Evolutionary conservation across 2,329 filamentous ascomycete species (phyloP).

Genomic region (Ceratocystis albifundus): DNA sequence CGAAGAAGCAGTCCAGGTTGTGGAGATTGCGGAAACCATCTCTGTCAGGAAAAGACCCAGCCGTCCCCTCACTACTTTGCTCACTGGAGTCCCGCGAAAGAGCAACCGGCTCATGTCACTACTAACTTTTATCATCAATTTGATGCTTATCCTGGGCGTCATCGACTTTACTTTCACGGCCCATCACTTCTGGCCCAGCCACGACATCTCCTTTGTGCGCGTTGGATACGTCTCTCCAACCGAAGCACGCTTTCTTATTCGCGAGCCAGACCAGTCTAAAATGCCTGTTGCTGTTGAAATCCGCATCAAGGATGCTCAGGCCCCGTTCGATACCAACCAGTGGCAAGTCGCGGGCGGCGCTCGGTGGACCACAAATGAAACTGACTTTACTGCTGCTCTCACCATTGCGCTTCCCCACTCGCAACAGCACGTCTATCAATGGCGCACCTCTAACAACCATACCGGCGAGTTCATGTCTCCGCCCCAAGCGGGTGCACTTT

Average conservation of each 20-base stretch:
- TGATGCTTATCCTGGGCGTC: conserved; percentile 54
- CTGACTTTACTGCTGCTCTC: conserved; percentile 70
- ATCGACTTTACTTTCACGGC: conserved; percentile 70
- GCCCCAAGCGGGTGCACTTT: conserved; percentile 54
- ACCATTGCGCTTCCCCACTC: conserved; percentile 51
- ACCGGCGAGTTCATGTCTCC: conserved; percentile 71
- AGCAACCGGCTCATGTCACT: conserved; percentile 54
- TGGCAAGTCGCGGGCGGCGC: conserved; percentile 60
- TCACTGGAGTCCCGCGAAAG: conserved; percentile 65
- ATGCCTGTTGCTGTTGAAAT: conserved; percentile 66
- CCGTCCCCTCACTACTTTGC: conserved; percentile 51
- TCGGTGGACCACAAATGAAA: conserved; percentile 56
- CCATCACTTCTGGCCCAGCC: conserved; percentile 53
- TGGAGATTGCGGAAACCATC: conserved; percentile 30
- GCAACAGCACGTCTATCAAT: conserved; percentile 67
- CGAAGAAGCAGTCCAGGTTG: neutral
- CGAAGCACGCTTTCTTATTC: conserved; percentile 68
- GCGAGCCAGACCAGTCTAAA: conserved; percentile 65
- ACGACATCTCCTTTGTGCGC: conserved; percentile 73
- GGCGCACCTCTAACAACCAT: conserved; percentile 76
- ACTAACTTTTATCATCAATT: conserved; percentile 60
- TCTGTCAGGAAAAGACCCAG: conserved; percentile 46
- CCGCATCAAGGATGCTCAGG: conserved; percentile 41
- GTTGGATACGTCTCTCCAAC: conserved; percentile 75
- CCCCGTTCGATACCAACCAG: conserved; percentile 43